phyloP scores from a whole-genome alignment of 129 eudicot genomes.

The Mikania micrantha region DNA sequence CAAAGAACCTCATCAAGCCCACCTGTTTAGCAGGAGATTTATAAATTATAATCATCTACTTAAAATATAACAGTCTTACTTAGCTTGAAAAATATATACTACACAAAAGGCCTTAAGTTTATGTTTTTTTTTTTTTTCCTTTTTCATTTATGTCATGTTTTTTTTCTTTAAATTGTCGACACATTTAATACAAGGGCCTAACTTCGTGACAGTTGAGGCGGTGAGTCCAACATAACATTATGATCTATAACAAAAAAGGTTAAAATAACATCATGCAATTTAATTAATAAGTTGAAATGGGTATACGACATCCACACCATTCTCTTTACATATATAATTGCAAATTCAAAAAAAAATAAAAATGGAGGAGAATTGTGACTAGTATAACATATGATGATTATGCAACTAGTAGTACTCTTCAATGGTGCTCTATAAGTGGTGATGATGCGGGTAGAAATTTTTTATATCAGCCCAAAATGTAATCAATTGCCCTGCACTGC shows the following conservation, averaged over 20 bases:
- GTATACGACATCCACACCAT: not conserved
- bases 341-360: not conserved
- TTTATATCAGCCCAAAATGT: conserved; percentile 18
- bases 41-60: no score
- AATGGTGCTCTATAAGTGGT: conserved; percentile 21
- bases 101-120: no score
- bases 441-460: conserved; percentile 16
- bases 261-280: not conserved
- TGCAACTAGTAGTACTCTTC: conserved; percentile 7
- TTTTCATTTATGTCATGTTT: not conserved
- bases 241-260: not conserved
- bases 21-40: no score
- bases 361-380: not conserved
- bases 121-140: no score
- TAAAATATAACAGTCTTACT: no score
- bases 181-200: not conserved
- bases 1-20: no score
- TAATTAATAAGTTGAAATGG: not conserved
- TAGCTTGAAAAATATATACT: no score
- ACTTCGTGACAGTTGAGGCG: not conserved
- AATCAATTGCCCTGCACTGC: conserved; percentile 32
- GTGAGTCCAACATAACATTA: not conserved
- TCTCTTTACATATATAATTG: not conserved
- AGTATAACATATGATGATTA: conserved; percentile 18
- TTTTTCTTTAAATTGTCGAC: not conserved